Base-by-base conservation (phyloP, 495 filamentous ascomycete genomes). In the Talaromyces wortmannii region DNA sequence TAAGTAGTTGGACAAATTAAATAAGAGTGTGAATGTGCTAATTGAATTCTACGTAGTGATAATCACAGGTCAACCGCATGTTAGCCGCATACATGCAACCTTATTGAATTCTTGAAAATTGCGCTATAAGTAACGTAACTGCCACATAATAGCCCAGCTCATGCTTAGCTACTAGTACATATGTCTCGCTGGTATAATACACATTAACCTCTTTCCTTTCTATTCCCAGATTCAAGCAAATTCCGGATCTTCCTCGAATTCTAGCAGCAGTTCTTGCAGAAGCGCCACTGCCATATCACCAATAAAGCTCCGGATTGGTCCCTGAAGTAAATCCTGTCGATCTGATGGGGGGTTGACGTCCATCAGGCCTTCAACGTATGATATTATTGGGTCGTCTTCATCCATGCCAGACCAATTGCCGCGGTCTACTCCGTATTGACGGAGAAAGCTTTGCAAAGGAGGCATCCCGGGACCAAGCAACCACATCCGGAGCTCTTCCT, bases 391-490 rank as follows among this genome's bases (percentile, higher is more conserved):
- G 23, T 63, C 62, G 48, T 66, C 68, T 45, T 74, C 70, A 13
- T 70, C 48, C 1, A 69, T 65, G 2, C 71, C 67, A 13, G 66
- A 66, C 74, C 74, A 77, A 48, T 77, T 77, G 5, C 74, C 74
- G 6, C 71, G 67, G 48, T 77, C 74, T 30, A 77, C 66, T 4
- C 74, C 74, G 50, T 74, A 62, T 54, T 77, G 66, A 17, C 59
- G 59, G 32, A 77, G 61, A 55, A 73, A 77, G 15, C 59, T 64
- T 23, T 70, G 68, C 16, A 75, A 57, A 4, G 56, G 52, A 30
- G 67, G 64, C 45, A 77, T 50, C 2, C 71, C 72, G 43, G 71
- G 63, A 10, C 57, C 61, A 7, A 71, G 50, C 15, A 77, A 61
- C 71, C 70, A 77, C 17, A 65, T 60, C 55, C 73, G 62, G 18